A percentile compares a stretch with the other conserved stretches of the same genome.
Conservation (phyloP, 352 stramenopile genomes). For the Stramenopiles sp. region DNA sequence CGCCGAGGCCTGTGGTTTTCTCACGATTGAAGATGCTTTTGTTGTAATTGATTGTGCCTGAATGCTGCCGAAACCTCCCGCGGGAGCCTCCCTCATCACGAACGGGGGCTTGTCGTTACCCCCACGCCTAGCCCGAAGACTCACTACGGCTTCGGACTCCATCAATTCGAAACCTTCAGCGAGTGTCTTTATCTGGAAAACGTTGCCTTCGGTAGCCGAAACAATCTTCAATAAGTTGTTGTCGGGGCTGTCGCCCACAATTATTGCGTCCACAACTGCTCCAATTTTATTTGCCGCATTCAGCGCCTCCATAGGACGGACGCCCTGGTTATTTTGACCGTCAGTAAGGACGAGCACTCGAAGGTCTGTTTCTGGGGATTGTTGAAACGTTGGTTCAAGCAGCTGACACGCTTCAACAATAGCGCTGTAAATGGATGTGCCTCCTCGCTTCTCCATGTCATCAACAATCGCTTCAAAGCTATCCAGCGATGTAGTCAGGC, state of each 20-base stretch:
- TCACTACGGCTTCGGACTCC: background rate
- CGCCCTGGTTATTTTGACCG: background rate
- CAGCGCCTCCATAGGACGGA: background rate
- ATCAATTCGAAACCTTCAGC: constrained; percentile 2
- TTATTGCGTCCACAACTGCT: background rate
- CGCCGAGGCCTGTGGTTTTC: background rate
- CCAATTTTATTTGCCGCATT: background rate
- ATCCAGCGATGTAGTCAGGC: background rate
- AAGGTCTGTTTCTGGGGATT: background rate
- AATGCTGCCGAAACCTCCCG: background rate
- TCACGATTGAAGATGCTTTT: background rate
- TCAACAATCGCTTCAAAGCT: background rate
- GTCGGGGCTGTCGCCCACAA: background rate
- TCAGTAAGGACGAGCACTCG: background rate
- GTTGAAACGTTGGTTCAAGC: background rate
- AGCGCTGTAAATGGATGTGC: background rate
- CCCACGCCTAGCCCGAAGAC: background rate
- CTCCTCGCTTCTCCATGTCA: background rate
- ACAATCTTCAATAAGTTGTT: background rate
- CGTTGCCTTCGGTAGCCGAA: background rate
- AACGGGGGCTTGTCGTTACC: background rate
- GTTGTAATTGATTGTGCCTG: background rate
- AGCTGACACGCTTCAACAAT: background rate
- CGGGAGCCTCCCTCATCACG: background rate
- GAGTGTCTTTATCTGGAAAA: background rate